phyloP scores from a whole-genome alignment of 192 early-diverging fungal species.

The Coemansia javaensis region DNA sequence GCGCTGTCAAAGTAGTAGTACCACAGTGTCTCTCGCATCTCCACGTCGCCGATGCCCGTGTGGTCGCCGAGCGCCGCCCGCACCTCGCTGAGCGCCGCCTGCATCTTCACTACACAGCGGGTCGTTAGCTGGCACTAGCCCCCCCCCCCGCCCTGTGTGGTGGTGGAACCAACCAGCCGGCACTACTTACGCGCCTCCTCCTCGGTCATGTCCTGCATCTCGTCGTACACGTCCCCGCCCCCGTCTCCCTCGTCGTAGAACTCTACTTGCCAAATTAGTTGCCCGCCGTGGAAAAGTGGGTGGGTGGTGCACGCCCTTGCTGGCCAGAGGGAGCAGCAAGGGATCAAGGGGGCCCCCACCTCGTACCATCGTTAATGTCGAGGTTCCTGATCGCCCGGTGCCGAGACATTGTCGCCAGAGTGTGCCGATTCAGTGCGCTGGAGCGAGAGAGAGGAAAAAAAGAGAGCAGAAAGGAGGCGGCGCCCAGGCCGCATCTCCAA shows the following conservation, averaged over 20 bases:
- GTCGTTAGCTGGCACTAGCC: neutral
- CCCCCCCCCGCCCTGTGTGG: neutral
- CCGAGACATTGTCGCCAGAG: slow-evolving; percentile 31
- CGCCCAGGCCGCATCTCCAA: neutral
- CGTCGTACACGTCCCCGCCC: slow-evolving; percentile 24
- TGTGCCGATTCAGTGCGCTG: no score
- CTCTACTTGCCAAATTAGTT: slow-evolving; percentile 23
- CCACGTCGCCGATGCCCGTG: slow-evolving; percentile 53
- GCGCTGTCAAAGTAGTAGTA: slow-evolving; percentile 69
- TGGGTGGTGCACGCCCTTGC: no score
- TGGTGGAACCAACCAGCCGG: no score
- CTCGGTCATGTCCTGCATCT: slow-evolving; percentile 46
- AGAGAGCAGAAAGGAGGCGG: neutral
- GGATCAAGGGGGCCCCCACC: no score
- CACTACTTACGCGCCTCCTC: slow-evolving; percentile 33
- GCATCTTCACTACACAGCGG: slow-evolving; percentile 38
- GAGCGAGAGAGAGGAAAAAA: slow-evolving; percentile 1
- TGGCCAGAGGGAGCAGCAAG: no score
- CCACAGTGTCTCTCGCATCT: slow-evolving; percentile 69
- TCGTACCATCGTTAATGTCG: slow-evolving; percentile 46
- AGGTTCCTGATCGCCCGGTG: slow-evolving; percentile 45
- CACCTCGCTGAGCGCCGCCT: slow-evolving; percentile 56
- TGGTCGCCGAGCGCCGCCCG: slow-evolving; percentile 56
- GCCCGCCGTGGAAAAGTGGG: no score
- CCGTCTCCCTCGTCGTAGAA: slow-evolving; percentile 45